Evolutionary conservation across 116 monocot genomes (phyloP).

Genomic region (Trichopus zeylanicus): DNA sequence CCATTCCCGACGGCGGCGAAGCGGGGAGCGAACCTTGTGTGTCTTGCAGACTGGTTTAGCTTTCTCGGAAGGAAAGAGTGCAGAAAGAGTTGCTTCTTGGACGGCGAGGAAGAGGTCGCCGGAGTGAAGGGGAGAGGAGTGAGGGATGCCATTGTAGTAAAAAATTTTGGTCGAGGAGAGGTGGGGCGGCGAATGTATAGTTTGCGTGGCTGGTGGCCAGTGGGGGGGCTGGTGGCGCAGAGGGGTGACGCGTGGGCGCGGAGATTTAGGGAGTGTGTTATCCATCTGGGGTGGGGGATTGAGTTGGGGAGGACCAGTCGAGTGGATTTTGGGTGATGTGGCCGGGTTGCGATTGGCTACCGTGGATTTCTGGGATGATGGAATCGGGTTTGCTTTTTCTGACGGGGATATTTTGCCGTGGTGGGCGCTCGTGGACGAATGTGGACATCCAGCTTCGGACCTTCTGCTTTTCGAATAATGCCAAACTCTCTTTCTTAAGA

Average conservation of each 20-base stretch:
- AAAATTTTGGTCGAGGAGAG: background rate
- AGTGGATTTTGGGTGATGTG: background rate
- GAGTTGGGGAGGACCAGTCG: too few relatives aligned
- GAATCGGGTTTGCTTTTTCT: background rate
- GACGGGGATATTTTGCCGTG: background rate
- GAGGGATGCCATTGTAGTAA: slow-evolving; percentile 59
- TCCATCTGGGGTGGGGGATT: background rate
- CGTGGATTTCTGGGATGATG: too few relatives aligned
- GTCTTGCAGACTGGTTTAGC: background rate
- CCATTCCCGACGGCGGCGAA: slow-evolving; percentile 53
- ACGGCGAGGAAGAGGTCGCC: slow-evolving; percentile 24
- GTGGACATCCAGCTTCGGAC: background rate
- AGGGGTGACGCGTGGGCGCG: too few relatives aligned
- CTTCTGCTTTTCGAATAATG: too few relatives aligned
- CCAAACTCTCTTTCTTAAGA: too few relatives aligned
- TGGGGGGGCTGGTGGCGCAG: background rate
- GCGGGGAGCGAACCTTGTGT: slow-evolving; percentile 12
- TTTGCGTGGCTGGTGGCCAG: background rate
- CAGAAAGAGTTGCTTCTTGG: slow-evolving; percentile 36
- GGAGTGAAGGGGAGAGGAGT: slow-evolving; percentile 52
- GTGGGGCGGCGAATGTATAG: background rate
- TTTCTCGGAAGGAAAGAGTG: slow-evolving; percentile 36
- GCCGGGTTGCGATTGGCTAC: background rate
- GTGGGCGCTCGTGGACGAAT: background rate
- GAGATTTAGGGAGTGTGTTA: background rate